Conservation (phyloP, 179 eudicot species). For the Corrigiola litoralis region DNA sequence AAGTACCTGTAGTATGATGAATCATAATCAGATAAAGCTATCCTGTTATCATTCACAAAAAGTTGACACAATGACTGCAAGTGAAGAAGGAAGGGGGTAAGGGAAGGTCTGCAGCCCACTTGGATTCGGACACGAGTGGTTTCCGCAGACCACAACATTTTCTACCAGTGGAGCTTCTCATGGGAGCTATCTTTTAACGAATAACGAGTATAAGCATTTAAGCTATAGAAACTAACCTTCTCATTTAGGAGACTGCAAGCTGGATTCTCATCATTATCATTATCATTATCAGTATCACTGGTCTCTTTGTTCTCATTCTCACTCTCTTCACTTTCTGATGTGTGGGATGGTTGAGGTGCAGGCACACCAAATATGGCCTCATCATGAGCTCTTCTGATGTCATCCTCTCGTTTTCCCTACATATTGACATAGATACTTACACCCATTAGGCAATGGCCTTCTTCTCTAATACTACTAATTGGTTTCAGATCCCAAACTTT, state of each 20-base stretch:
- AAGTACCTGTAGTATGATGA: constrained; percentile 37
- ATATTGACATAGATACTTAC: background rate
- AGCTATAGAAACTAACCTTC: constrained; percentile 34
- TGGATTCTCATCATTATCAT: constrained; percentile 16
- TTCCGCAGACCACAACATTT: no score
- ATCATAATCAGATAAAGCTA: background rate
- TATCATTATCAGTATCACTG: constrained; percentile 17
- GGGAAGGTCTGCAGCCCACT: no score
- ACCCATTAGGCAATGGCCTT: background rate
- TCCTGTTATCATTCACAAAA: no score
- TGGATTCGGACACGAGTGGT: no score
- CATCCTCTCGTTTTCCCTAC: constrained; percentile 70
- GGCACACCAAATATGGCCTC: constrained; percentile 91
- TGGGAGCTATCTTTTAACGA: no score
- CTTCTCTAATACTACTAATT: background rate
- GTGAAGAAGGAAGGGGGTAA: no score
- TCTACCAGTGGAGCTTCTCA: no score
- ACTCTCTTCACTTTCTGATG: constrained; percentile 40
- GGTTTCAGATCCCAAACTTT: background rate
- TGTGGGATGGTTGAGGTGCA: constrained; percentile 28
- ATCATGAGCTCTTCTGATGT: constrained; percentile 70
- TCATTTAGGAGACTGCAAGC: constrained; percentile 59
- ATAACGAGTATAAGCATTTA: background rate
- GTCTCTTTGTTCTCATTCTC: constrained; percentile 22
- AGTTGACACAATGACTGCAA: no score